These are phyloP conservation scores for Oidium heveae DNA, from an alignment of 2,329 filamentous ascomycete genomes.

Conservation along the genomic window DNA sequence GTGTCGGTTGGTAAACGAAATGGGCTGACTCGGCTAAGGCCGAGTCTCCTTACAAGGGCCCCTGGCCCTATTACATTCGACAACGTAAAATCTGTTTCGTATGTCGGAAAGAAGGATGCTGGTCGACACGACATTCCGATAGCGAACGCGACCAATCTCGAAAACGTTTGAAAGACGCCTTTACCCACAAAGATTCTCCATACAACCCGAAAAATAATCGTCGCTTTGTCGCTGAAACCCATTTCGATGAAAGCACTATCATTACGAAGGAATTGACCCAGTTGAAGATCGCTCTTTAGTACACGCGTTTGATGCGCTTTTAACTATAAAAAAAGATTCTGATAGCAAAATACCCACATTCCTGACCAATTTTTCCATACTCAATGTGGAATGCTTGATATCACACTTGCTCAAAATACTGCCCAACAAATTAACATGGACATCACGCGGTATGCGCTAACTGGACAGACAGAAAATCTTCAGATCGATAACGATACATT, in stretches of 20 bases:
- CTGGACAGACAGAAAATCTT: neutral
- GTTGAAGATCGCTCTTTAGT: neutral
- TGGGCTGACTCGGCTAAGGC: too few species aligned
- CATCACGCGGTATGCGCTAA: neutral
- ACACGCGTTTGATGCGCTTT: neutral
- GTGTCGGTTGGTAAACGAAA: too few species aligned
- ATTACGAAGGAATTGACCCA: neutral
- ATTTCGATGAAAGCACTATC: neutral
- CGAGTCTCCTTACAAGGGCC: too few species aligned
- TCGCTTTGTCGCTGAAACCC: neutral
- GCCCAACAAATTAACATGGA: neutral
- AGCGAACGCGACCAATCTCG: neutral
- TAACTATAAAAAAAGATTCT: neutral
- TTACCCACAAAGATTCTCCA: neutral
- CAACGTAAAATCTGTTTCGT: neutral
- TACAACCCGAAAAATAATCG: neutral
- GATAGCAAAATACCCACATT: neutral
- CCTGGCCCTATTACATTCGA: too few species aligned
- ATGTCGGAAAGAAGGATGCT: neutral
- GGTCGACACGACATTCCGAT: neutral
- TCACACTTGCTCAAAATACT: neutral
- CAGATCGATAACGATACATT: neutral
- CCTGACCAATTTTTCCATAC: neutral
- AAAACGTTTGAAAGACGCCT: neutral
- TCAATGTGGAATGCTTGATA: neutral